Base-by-base conservation (phyloP, 805 yeast genomes). In the Hanseniaspora guilliermondii region DNA sequence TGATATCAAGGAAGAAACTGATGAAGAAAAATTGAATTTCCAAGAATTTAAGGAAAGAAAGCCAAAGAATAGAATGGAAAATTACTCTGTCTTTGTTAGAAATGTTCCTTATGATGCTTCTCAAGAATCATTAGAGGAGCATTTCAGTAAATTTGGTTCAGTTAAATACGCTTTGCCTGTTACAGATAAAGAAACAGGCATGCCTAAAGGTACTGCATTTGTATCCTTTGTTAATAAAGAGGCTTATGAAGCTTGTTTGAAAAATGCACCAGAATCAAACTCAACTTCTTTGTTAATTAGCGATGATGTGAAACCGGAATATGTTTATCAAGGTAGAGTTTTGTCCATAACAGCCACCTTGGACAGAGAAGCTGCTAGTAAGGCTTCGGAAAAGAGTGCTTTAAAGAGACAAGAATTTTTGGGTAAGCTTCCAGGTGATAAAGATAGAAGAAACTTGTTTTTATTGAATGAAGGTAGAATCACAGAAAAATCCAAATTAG, bases 71-170 rank as follows among this genome's bases (percentile, higher is more conserved):
- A 82, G 72, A 65, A 82, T 79, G 65, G 93, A 85, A 60, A 73
- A 76, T 6, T 84, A 63, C 59, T 82, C 95, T 5, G 68, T 93
- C 24, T 93, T 93, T 65, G 86, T 93, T 11, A 80, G 98, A 64
- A 93, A 93, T 64, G 79, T 93, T 36, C 97, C 98, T 1, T 93
- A 91, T 64, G 96, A 87, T 68, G 94, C 96, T 4, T 87, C 94
- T 36, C 77, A 76, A 47, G 97, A 89, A 54, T 68, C 82, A 1
- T 73, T 93, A 39, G 75, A 73, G 47, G 87, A 80, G 52, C 97
- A 91, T 66, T 93, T 93, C 63, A 59, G 63, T 27, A 76, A 79
- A 60, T 88, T 93, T 65, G 98, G 98, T 12, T 77, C 85, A 6
- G 87, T 93, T 22, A 83, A 84, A 61, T 93, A 88, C 65, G 98